Evolutionary conservation across 2,329 filamentous ascomycete species (phyloP).

Genomic region (Grosmannia serpens): DNA sequence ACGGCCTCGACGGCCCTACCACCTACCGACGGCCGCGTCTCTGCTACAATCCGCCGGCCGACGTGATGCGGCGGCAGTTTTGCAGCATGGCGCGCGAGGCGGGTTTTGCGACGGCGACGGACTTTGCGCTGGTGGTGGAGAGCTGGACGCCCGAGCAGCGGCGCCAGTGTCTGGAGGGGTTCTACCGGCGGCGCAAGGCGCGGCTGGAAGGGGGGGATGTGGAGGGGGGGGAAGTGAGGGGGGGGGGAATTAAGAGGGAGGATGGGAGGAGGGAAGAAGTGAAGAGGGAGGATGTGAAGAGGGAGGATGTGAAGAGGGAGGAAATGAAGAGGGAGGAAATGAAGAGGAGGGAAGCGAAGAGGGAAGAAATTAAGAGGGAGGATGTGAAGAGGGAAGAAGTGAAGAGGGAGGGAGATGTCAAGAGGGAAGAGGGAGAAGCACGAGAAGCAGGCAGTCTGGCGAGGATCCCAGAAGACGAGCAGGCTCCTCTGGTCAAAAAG

Average conservation of each 20-base stretch:
- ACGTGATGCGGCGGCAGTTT: conserved; percentile 72
- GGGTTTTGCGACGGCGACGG: conserved; percentile 62
- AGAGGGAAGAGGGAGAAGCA: not conserved
- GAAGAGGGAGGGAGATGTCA: not conserved
- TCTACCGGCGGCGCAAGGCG: conserved; percentile 57
- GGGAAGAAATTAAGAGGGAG: no score
- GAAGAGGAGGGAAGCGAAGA: not conserved
- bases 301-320: not conserved
- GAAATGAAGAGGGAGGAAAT: no score
- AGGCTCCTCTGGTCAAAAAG: not conserved
- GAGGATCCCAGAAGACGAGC: not conserved
- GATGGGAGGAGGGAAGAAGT: not conserved
- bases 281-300: not conserved
- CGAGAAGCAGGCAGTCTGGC: no score
- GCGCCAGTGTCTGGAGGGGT: conserved; percentile 64
- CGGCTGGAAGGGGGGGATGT: conserved; percentile 4
- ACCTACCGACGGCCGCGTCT: conserved; percentile 23
- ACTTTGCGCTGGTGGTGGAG: conserved; percentile 86
- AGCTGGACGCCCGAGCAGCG: conserved; percentile 78
- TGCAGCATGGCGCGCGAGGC: conserved; percentile 78
- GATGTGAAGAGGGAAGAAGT: not conserved
- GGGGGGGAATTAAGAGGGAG: no score
- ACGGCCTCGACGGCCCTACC: not conserved
- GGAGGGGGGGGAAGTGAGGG: conserved; percentile 4
- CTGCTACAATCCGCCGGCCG: conserved; percentile 59